Percentiles rank a stretch among this genome's conserved stretches.
Conservation (phyloP, 2,329 filamentous ascomycete species). For the Mycosphaerella arachidis region DNA sequence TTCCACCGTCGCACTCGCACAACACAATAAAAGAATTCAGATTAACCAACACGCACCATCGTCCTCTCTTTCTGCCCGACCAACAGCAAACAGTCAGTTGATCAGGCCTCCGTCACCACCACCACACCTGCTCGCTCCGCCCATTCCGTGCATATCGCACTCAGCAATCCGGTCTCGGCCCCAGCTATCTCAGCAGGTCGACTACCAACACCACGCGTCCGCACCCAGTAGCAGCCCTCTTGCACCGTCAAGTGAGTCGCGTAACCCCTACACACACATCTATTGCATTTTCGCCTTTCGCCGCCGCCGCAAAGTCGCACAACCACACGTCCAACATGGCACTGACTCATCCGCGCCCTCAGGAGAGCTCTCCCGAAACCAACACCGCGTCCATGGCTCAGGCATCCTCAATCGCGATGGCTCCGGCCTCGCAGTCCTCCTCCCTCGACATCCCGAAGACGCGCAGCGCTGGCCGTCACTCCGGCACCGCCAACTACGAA, state of each 20-base stretch:
- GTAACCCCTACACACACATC: constrained; percentile 11
- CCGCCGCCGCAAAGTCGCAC: constrained; percentile 10
- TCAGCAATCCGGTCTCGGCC: constrained; percentile 4
- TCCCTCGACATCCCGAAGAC: constrained; percentile 28
- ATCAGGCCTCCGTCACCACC: constrained; percentile 1
- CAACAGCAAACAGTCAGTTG: neutral
- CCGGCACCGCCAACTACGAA: constrained; percentile 27
- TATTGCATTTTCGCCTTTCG: neutral
- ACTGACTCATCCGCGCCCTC: constrained; percentile 27
- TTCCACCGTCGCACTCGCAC: neutral
- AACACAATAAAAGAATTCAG: neutral
- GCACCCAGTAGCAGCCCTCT: constrained; percentile 27
- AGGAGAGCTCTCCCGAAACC: constrained; percentile 33
- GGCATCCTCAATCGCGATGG: constrained; percentile 31
- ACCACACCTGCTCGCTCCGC: constrained; percentile 7
- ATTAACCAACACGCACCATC: neutral
- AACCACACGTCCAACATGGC: constrained; percentile 4
- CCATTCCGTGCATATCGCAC: constrained; percentile 4
- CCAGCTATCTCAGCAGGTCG: constrained; percentile 13
- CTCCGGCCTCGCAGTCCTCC: constrained; percentile 29
- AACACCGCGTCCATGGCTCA: constrained; percentile 30
- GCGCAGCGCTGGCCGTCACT: constrained; percentile 22
- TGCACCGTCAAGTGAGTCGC: constrained; percentile 34
- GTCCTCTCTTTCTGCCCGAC: neutral
- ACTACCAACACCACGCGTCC: constrained; percentile 14